Conservation (phyloP, 345 rosid species). For the Cardamine resedifolia region DNA sequence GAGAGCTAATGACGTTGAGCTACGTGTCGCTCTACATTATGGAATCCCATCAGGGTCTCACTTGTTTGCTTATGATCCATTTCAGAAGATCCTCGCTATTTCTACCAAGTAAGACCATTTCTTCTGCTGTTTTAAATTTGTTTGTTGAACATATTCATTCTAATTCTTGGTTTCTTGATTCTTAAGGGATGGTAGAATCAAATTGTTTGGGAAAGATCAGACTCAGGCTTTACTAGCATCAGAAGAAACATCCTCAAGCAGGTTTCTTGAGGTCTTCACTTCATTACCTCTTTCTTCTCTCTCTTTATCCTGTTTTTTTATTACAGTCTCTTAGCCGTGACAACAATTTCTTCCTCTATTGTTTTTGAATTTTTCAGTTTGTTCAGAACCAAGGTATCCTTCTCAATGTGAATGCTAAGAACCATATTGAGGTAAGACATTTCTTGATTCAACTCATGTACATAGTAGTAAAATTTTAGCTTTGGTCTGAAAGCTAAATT, state of each 20-base stretch:
- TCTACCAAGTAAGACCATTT: constrained; percentile 56
- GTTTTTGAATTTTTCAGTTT: constrained; percentile 49
- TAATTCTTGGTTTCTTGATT: constrained; percentile 1
- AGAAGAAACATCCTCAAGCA: constrained; percentile 61
- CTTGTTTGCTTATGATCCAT: constrained; percentile 65
- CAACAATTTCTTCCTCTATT: not conserved
- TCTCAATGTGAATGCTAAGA: constrained; percentile 64
- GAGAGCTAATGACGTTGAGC: constrained; percentile 74
- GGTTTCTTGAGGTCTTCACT: constrained; percentile 61
- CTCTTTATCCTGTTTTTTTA: not conserved
- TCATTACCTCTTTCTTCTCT: constrained; percentile 12
- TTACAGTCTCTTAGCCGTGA: constrained; percentile 7
- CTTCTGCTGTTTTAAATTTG: not conserved
- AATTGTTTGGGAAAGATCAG: constrained; percentile 70
- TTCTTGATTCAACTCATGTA: not conserved
- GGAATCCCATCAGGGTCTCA: constrained; percentile 78
- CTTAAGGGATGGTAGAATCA: constrained; percentile 84
- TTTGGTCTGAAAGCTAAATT: constrained; percentile 17
- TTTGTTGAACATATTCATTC: not conserved
- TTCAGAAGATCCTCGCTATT: constrained; percentile 69
- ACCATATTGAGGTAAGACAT: constrained; percentile 72
- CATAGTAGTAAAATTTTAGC: not conserved
- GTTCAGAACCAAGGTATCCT: constrained; percentile 71
- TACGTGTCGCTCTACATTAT: constrained; percentile 68
- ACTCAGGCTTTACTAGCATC: constrained; percentile 69